Evolutionary conservation across 345 rosid species (phyloP).

Genomic region (Aethionema arabicum): DNA sequence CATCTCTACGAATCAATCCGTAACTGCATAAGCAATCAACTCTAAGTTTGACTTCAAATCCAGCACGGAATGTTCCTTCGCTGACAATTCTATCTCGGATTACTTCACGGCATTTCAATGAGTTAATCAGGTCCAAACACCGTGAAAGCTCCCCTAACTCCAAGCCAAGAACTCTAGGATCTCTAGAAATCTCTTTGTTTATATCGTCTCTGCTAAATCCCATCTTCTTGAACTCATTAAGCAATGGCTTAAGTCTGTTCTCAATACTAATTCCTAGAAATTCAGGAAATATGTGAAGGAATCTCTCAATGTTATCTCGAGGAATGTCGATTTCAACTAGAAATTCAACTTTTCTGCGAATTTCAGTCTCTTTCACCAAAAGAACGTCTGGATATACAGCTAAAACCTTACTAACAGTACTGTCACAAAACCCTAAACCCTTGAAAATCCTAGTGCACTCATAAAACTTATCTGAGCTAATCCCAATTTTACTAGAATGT

Average conservation of each 20-base stretch:
- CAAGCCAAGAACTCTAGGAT: conserved; percentile 62
- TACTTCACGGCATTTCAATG: conserved; percentile 63
- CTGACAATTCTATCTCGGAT: conserved; percentile 51
- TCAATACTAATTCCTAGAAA: conserved; percentile 52
- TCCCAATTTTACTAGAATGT: conserved; percentile 48
- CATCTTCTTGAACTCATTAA: conserved; percentile 55
- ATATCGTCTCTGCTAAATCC: conserved; percentile 54
- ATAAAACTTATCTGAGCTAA: conserved; percentile 47
- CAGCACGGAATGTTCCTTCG: conserved; percentile 64
- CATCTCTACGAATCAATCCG: conserved; percentile 74
- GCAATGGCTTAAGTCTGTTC: conserved; percentile 55
- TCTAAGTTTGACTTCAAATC: conserved; percentile 64
- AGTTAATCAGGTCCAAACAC: conserved; percentile 54
- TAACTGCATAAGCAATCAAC: conserved; percentile 73
- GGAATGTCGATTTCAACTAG: conserved; percentile 45
- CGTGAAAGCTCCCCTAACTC: conserved; percentile 77
- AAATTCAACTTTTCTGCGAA: conserved; percentile 50
- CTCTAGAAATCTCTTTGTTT: conserved; percentile 55
- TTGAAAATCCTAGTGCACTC: conserved; percentile 41
- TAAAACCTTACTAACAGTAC: conserved; percentile 47
- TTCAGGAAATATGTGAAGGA: conserved; percentile 53
- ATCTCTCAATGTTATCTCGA: conserved; percentile 42
- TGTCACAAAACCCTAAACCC: conserved; percentile 60
- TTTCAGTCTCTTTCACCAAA: conserved; percentile 44
- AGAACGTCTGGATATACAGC: conserved; percentile 56